A percentile compares a stretch with the other conserved stretches of the same genome.
These are phyloP conservation scores for Lachancea nothofagi DNA, from an alignment of 805 yeast genomes.

Conservation along the genomic window DNA sequence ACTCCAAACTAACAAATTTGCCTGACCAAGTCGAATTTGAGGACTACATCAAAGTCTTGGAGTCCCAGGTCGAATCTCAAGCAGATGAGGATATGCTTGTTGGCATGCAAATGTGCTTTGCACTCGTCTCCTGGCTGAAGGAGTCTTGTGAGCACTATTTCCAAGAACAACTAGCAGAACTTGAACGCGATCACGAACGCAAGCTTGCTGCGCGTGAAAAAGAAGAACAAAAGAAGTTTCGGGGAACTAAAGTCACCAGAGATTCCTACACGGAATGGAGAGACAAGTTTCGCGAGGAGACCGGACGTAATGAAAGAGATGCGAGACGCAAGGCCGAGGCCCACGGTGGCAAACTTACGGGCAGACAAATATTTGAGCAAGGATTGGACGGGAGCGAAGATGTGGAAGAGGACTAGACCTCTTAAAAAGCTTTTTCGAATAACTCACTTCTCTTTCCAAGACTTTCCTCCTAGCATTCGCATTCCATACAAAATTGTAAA, in stretches of 20 bases:
- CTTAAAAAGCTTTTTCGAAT: too few relatives aligned
- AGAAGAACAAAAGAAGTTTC: conserved; percentile 83
- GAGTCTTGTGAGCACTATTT: conserved; percentile 74
- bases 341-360: conserved; percentile 76
- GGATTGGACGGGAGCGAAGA: conserved; percentile 77
- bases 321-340: conserved; percentile 46
- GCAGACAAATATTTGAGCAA: conserved; percentile 81
- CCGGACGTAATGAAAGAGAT: conserved; percentile 60
- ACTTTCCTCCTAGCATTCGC: conserved; percentile 3
- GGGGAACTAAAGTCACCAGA: conserved; percentile 82
- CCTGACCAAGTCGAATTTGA: conserved; percentile 56
- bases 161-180: conserved; percentile 46
- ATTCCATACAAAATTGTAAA: conserved; percentile 7
- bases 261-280: conserved; percentile 78
- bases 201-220: conserved; percentile 59
- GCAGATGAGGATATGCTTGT: conserved; percentile 56
- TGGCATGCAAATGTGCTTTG: conserved; percentile 90
- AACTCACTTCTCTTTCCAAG: neutral
- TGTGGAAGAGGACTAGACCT: conserved; percentile 43
- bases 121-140: conserved; percentile 69
- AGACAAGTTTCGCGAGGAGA: conserved; percentile 58
- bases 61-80: conserved; percentile 36
- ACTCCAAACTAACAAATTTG: conserved; percentile 42
- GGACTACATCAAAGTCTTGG: conserved; percentile 36
- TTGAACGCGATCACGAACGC: conserved; percentile 55